phyloP scores from a whole-genome alignment of 2,329 filamentous ascomycete genomes.

The Aureobasidium subglaciale region DNA sequence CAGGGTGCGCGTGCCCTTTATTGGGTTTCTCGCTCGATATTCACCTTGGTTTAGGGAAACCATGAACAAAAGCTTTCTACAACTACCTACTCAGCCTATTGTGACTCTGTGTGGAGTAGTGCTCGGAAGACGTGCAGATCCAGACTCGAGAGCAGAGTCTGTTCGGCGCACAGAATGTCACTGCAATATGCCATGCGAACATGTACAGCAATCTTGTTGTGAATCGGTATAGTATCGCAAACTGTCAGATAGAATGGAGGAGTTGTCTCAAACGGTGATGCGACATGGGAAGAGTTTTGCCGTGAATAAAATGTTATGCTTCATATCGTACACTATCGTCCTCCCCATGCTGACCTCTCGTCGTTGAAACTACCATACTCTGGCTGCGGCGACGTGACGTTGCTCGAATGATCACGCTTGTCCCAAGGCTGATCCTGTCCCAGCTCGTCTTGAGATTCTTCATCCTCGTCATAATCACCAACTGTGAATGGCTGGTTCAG shows the following conservation, averaged over 20 bases:
- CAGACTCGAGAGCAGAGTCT: too few species aligned
- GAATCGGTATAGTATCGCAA: too few species aligned
- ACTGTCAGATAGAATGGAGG: too few species aligned
- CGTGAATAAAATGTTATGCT: background rate
- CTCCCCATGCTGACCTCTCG: constrained; percentile 35
- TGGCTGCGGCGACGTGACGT: constrained; percentile 20
- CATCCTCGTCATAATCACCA: constrained; percentile 34
- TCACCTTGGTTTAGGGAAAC: background rate
- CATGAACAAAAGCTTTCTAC: background rate
- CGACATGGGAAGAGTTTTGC: background rate
- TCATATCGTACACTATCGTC: constrained; percentile 3
- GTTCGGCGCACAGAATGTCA: too few species aligned
- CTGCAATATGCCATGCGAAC: too few species aligned
- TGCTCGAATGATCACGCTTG: constrained; percentile 25
- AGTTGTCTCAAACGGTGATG: too few species aligned
- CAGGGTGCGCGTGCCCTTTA: background rate
- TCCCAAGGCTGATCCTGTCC: constrained; percentile 42
- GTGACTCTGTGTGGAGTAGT: too few species aligned
- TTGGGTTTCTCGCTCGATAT: constrained; percentile 4
- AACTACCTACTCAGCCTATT: background rate
- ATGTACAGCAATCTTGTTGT: too few species aligned
- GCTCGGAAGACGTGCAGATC: too few species aligned
- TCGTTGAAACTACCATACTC: constrained; percentile 38
- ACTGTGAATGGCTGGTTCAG: constrained; percentile 38
- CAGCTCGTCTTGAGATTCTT: constrained; percentile 26